Evolutionary conservation across 2,329 filamentous ascomycete genomes (phyloP).

Genomic region (Chalara sp.): DNA sequence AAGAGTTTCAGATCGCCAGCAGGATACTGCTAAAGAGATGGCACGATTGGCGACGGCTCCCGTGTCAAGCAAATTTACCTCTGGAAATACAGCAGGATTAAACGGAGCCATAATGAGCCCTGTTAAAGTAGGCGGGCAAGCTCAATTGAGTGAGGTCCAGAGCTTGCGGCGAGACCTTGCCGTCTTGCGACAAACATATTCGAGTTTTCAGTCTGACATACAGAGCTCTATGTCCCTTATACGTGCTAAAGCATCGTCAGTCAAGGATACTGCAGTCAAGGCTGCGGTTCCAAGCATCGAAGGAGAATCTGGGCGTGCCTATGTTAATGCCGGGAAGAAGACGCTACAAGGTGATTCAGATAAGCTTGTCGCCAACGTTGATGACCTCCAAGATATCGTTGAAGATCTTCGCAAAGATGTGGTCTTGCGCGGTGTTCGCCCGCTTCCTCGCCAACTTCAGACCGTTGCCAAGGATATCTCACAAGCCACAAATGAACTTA

Average conservation of each 20-base stretch:
- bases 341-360: constrained; percentile 82
- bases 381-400: constrained; percentile 94
- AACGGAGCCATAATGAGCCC: constrained; percentile 22
- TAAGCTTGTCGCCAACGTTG: constrained; percentile 82
- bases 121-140: constrained; percentile 31
- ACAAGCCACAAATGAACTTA: constrained; percentile 74
- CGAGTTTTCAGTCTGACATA: constrained; percentile 82
- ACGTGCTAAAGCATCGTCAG: constrained; percentile 70
- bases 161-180: constrained; percentile 81
- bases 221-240: constrained; percentile 80
- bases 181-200: constrained; percentile 87
- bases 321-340: constrained; percentile 84
- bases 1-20: constrained; percentile 81
- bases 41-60: constrained; percentile 37
- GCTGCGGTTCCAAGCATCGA: constrained; percentile 65
- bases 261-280: constrained; percentile 70
- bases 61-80: constrained; percentile 20
- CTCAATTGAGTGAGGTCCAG: constrained; percentile 72
- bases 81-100: constrained; percentile 16
- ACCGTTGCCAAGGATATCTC: constrained; percentile 83
- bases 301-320: constrained; percentile 73
- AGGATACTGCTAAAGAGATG: constrained; percentile 84
- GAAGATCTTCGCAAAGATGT: constrained; percentile 98
- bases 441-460: constrained; percentile 84
- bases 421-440: constrained; percentile 84